phyloP scores from a whole-genome alignment of 345 rosid genomes.

The Toxicodendron radicans region DNA sequence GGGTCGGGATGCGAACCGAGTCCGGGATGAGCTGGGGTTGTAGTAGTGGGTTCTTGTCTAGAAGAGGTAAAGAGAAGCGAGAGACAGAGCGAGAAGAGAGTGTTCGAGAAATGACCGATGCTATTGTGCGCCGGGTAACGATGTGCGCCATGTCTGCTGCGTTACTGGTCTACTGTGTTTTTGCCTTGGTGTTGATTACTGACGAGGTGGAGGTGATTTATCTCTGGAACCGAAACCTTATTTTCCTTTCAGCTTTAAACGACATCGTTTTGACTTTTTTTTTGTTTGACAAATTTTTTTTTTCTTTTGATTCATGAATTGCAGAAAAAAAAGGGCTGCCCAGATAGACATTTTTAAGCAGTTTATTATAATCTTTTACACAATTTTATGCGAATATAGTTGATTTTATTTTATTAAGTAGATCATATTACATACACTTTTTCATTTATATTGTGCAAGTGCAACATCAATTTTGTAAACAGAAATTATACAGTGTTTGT shows the following conservation, averaged over 20 bases:
- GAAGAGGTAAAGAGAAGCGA: conserved; percentile 48
- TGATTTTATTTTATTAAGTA: no score
- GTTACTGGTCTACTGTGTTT: background rate
- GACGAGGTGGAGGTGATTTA: background rate
- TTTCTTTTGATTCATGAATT: no score
- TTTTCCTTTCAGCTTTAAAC: background rate
- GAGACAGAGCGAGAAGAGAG: conserved; percentile 39
- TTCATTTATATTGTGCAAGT: no score
- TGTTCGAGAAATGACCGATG: conserved; percentile 38
- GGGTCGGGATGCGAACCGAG: conserved; percentile 35
- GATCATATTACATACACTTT: no score
- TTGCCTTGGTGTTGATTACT: background rate
- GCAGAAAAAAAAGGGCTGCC: no score
- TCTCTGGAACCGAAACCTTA: no score
- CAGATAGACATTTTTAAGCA: no score
- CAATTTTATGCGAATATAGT: no score
- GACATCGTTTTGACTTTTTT: background rate
- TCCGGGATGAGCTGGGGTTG: conserved; percentile 25
- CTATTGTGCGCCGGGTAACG: conserved; percentile 52
- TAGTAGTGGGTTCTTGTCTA: conserved; percentile 29
- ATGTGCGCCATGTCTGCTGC: conserved; percentile 54
- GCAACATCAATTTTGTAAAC: no score
- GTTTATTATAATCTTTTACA: no score
- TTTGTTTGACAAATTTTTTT: no score
- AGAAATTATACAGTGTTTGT: no score